Evolutionary conservation across 305 asterid genomes (phyloP).

Genomic region (Caryopteris hybrid): DNA sequence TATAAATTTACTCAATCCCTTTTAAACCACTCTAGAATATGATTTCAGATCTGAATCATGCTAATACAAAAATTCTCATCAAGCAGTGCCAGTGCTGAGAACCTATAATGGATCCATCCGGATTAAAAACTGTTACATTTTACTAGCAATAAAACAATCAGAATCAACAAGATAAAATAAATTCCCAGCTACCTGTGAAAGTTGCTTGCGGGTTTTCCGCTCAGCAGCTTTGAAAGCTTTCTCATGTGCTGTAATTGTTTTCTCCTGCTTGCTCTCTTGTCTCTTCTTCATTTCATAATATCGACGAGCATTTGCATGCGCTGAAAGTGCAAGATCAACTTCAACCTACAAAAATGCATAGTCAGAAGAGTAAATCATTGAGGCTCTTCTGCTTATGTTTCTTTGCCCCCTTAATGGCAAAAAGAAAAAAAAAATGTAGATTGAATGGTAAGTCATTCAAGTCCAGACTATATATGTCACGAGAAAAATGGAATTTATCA

Average conservation of each 20-base stretch:
- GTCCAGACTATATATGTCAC: background rate
- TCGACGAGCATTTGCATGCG: conserved; percentile 98
- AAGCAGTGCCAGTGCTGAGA: background rate
- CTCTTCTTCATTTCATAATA: conserved; percentile 92
- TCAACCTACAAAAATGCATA: conserved; percentile 59
- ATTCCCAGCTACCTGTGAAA: conserved; percentile 71
- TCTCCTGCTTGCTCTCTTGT: conserved; percentile 95
- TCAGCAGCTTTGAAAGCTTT: conserved; percentile 98
- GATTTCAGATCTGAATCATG: conserved; percentile 7
- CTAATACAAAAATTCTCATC: background rate
- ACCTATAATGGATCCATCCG: background rate
- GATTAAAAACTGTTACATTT: background rate
- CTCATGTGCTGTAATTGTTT: conserved; percentile 88
- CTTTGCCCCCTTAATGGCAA: background rate
- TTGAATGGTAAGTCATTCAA: conserved; percentile 12
- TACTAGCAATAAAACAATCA: background rate
- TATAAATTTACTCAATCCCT: background rate
- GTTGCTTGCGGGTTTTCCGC: conserved; percentile 82
- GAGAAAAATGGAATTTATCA: background rate
- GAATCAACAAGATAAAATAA: conserved; percentile 16
- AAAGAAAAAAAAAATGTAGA: background rate
- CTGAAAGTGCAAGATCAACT: conserved; percentile 92
- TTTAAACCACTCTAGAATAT: background rate
- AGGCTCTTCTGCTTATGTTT: background rate
- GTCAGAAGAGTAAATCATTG: conserved; percentile 7